Conservation (phyloP, 2,329 filamentous ascomycete genomes). For the Nannizzia gypsea region DNA sequence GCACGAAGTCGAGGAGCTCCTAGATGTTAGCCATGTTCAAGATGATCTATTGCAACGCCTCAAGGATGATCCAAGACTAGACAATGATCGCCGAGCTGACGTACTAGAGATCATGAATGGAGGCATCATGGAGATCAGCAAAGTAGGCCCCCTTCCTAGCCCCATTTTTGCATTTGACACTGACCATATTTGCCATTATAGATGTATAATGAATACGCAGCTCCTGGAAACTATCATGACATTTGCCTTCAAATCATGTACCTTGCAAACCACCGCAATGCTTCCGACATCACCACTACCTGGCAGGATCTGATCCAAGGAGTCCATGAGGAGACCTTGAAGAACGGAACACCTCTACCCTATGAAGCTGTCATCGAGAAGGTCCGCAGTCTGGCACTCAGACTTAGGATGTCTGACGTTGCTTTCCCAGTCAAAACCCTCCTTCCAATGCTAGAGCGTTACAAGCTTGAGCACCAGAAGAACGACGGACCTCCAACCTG, state of each 20-base stretch:
- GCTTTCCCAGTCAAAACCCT: slow-evolving; percentile 45
- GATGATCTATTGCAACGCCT: slow-evolving; percentile 77
- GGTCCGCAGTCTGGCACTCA: slow-evolving; percentile 45
- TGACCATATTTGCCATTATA: slow-evolving; percentile 26
- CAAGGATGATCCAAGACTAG: slow-evolving; percentile 58
- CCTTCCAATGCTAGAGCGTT: slow-evolving; percentile 45
- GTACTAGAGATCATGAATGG: slow-evolving; percentile 61
- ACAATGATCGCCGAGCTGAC: slow-evolving; percentile 48
- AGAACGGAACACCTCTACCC: slow-evolving; percentile 31
- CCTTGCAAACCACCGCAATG: slow-evolving; percentile 78
- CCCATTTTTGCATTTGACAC: background rate
- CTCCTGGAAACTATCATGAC: slow-evolving; percentile 86
- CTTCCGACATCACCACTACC: slow-evolving; percentile 68
- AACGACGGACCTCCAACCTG: slow-evolving; percentile 40
- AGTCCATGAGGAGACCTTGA: slow-evolving; percentile 48
- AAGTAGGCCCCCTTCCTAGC: slow-evolving; percentile 40
- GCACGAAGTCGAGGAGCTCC: slow-evolving; percentile 70
- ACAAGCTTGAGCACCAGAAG: slow-evolving; percentile 41
- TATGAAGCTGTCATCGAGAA: slow-evolving; percentile 42
- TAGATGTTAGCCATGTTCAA: slow-evolving; percentile 91
- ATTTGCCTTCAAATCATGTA: slow-evolving; percentile 88
- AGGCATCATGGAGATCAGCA: slow-evolving; percentile 62
- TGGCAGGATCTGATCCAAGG: slow-evolving; percentile 74
- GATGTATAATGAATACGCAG: slow-evolving; percentile 88
- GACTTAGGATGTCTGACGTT: slow-evolving; percentile 45